These are phyloP conservation scores for Pythium utonaiense DNA, from an alignment of 352 stramenopile genomes.

Conservation along the genomic window DNA sequence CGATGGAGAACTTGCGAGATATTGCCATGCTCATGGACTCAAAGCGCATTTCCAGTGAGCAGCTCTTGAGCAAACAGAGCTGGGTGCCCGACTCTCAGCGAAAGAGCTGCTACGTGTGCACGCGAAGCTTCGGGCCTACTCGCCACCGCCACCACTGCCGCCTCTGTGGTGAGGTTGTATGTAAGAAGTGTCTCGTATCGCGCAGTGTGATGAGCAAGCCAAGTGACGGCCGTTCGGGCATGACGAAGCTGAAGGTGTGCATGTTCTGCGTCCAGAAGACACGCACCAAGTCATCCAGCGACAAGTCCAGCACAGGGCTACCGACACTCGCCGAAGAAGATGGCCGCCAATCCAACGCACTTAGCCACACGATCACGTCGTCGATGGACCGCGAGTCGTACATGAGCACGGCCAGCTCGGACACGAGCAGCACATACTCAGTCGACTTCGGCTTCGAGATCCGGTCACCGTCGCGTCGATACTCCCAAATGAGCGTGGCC, in stretches of 20 bases:
- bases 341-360: background rate
- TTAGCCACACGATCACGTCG: constrained; percentile 8
- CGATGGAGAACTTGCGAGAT: constrained; percentile 15
- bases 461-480: constrained; percentile 5
- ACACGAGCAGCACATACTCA: constrained; percentile 6
- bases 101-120: constrained; percentile 60
- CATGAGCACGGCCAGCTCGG: background rate
- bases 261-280: constrained; percentile 23
- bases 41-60: constrained; percentile 14
- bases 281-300: background rate
- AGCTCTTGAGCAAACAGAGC: constrained; percentile 21
- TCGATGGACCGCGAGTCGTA: constrained; percentile 13
- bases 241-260: constrained; percentile 19
- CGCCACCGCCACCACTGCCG: constrained; percentile 70
- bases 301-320: background rate
- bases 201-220: constrained; percentile 1
- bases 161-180: constrained; percentile 78
- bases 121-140: constrained; percentile 8
- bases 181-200: constrained; percentile 22
- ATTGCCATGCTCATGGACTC: constrained; percentile 19
- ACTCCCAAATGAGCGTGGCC: constrained; percentile 16
- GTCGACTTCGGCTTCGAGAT: constrained; percentile 12
- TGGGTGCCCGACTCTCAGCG: constrained; percentile 66
- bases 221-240: background rate
- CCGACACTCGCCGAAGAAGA: background rate